These are phyloP conservation scores for Pulveroboletus sp. DNA, from an alignment of 768 basidiomycete species.

Conservation along the genomic window DNA sequence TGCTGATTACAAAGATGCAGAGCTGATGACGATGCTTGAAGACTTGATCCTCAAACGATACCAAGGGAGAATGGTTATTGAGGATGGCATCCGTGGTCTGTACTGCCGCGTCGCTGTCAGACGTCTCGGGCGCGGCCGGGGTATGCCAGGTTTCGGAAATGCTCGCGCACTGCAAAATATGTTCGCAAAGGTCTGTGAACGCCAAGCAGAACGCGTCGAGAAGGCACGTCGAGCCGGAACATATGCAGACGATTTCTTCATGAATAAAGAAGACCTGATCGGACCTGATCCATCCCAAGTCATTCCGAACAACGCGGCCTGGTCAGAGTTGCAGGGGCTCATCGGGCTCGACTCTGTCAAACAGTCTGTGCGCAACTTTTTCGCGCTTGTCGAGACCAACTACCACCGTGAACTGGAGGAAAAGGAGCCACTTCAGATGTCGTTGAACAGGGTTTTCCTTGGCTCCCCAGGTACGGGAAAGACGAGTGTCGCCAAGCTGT, in stretches of 20 bases:
- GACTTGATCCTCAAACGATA: slow-evolving; percentile 44
- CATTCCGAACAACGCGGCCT: slow-evolving; percentile 41
- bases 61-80: slow-evolving; percentile 47
- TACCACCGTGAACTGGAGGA: slow-evolving; percentile 58
- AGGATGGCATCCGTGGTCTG: slow-evolving; percentile 50
- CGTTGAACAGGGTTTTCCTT: slow-evolving; percentile 61
- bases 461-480: slow-evolving; percentile 71
- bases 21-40: slow-evolving; percentile 53
- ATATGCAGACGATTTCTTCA: slow-evolving; percentile 44
- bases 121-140: slow-evolving; percentile 12
- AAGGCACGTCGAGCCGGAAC: slow-evolving; percentile 37
- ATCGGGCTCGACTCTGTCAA: slow-evolving; percentile 59
- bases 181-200: slow-evolving; percentile 41
- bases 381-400: slow-evolving; percentile 46
- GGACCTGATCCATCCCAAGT: slow-evolving; percentile 58
- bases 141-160: slow-evolving; percentile 58
- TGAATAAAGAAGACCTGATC: slow-evolving; percentile 54
- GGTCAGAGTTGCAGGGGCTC: slow-evolving; percentile 47
- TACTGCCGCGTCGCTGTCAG: slow-evolving; percentile 38
- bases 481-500: slow-evolving; percentile 63
- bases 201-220: slow-evolving; percentile 50
- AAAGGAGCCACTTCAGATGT: slow-evolving; percentile 45
- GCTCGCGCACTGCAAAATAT: slow-evolving; percentile 56
- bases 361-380: slow-evolving; percentile 43
- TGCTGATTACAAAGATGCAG: slow-evolving; percentile 53